Evolutionary conservation across 352 stramenopile species (phyloP).

Genomic region (Elongisporangium undulatum): DNA sequence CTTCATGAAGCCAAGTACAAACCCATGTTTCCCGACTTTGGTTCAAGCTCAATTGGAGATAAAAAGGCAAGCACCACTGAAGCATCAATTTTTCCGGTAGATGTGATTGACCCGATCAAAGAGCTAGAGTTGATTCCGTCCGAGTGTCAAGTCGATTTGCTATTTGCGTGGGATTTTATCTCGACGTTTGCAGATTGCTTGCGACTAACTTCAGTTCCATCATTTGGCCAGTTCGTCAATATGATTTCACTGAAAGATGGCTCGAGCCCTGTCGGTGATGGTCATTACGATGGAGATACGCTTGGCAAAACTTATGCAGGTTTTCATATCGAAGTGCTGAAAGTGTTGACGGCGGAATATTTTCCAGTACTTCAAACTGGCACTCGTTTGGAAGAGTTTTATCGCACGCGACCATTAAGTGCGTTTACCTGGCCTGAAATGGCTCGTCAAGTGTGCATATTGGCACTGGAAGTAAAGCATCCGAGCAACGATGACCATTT

Average conservation of each 20-base stretch:
- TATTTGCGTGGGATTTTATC: constrained; percentile 78
- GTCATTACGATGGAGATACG: constrained; percentile 44
- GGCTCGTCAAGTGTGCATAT: constrained; percentile 62
- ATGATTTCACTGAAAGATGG: constrained; percentile 41
- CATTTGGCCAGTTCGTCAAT: constrained; percentile 44
- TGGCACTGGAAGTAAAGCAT: constrained; percentile 69
- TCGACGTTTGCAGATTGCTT: constrained; percentile 71
- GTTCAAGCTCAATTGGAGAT: constrained; percentile 3
- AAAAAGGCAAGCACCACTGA: constrained; percentile 3
- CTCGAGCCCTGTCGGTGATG: constrained; percentile 43
- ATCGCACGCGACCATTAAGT: constrained; percentile 70
- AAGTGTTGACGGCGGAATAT: constrained; percentile 51
- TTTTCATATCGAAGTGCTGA: constrained; percentile 49
- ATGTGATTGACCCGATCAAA: constrained; percentile 21
- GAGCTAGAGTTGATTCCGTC: constrained; percentile 36
- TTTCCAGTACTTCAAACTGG: constrained; percentile 69
- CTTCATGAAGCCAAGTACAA: constrained; percentile 5
- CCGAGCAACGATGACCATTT: constrained; percentile 64
- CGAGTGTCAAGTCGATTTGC: constrained; percentile 45
- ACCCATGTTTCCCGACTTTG: not conserved
- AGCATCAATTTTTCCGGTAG: constrained; percentile 24
- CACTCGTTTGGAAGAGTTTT: constrained; percentile 65
- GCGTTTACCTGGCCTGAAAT: constrained; percentile 79
- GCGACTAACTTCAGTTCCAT: constrained; percentile 39
- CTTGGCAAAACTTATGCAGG: constrained; percentile 38